Evolutionary conservation across 2,329 filamentous ascomycete species (phyloP), one percentile per base, ranked within the genome.

Genomic region (Boeremia lycopersici): DNA sequence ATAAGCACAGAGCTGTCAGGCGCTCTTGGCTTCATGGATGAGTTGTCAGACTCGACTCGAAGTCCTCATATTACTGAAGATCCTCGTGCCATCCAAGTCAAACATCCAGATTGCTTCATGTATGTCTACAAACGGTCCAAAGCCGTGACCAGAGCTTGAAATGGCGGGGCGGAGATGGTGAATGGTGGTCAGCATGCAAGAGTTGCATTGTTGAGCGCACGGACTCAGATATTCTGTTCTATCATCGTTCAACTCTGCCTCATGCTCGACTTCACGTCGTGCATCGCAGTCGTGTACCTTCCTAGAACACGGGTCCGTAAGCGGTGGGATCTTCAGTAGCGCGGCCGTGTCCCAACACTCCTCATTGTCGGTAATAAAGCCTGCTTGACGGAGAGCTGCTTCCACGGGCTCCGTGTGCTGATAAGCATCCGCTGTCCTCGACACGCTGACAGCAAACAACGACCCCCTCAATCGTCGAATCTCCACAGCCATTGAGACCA

Each of bases 401-500:
- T 36, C 46, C 26, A 15, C 41, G 23, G 45, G 13, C 12, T 35
- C 52, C 41, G 41, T 28, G 13, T 25, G 42, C 46, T 50, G 35
- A 49, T 30, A 15, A 38, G 36, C 44, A 44, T 34, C 34, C 26
- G 28, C 34, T 30, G 12, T 23, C 23, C 15, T 50, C 46, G 49
- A 57, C 54, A 45, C 38, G 51, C 48, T 45, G 55, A 51, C 51
- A 50, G 34, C 31, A 36, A 42, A 28, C 13, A 33, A 29, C 33
- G 34, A 38, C 40, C 35, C 7, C 34, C 31, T 48, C 42, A 28
- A 34, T 33, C 19, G 54, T 48, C 36, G 48, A 29, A 30, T 53
- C 39, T 29, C 48, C 42, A 56, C 52, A 61, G 49, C 55, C 33
- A 53, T 48, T 10, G 36, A 31, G 33, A 33, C 42, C 46, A 40